These are phyloP conservation scores for Blastocystis sp. DNA, from an alignment of 352 stramenopile genomes.

Conservation along the genomic window DNA sequence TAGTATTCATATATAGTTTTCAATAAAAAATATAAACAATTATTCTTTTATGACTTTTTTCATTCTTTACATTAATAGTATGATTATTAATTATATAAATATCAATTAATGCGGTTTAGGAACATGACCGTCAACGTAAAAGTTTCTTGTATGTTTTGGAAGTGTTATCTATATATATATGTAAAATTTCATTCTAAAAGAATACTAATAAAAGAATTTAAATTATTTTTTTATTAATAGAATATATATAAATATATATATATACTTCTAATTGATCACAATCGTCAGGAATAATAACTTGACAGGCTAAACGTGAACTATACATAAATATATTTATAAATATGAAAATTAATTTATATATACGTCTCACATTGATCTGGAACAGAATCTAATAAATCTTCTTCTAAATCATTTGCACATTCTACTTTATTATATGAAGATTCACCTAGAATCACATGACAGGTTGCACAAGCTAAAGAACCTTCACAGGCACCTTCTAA, in stretches of 20 bases:
- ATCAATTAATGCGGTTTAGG: slow-evolving; percentile 21
- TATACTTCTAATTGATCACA: slow-evolving; percentile 22
- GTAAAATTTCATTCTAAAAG: not conserved
- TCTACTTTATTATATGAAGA: slow-evolving; percentile 11
- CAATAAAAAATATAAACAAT: too few relatives aligned
- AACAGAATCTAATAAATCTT: slow-evolving; percentile 31
- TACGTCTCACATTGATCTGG: slow-evolving; percentile 19
- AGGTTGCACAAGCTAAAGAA: slow-evolving; percentile 29
- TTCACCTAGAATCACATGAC: slow-evolving; percentile 31
- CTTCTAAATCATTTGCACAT: slow-evolving; percentile 11
- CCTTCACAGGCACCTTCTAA: slow-evolving; percentile 30
- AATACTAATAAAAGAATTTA: too few relatives aligned
- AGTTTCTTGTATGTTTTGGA: slow-evolving; percentile 23
- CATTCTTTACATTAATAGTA: too few relatives aligned
- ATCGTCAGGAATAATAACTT: slow-evolving; percentile 9
- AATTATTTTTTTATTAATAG: too few relatives aligned
- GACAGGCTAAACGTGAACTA: slow-evolving; percentile 27
- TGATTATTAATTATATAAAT: too few relatives aligned
- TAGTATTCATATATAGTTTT: too few relatives aligned
- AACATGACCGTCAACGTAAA: slow-evolving; percentile 36
- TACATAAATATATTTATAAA: not conserved
- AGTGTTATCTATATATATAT: slow-evolving; percentile 6
- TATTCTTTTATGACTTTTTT: too few relatives aligned
- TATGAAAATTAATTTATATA: too few relatives aligned
- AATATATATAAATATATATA: too few relatives aligned